Conservation (phyloP, 192 early-diverging fungal genomes). For the Spizellomyces sp. region DNA sequence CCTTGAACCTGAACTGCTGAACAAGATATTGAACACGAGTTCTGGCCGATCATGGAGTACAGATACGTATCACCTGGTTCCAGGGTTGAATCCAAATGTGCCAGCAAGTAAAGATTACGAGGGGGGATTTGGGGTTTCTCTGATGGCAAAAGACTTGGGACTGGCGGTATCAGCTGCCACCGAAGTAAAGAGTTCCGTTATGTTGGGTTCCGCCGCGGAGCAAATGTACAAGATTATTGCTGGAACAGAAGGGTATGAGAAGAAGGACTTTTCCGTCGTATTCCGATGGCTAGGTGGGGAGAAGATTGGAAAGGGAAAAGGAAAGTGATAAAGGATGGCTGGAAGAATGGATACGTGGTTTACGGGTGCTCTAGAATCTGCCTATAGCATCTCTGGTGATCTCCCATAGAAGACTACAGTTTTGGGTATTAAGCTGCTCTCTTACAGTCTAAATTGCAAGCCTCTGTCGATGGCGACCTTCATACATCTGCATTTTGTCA, state of each 20-base stretch:
- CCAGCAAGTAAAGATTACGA: constrained; percentile 79
- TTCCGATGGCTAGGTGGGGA: constrained; percentile 32
- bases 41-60: constrained; percentile 91
- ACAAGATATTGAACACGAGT: constrained; percentile 85
- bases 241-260: constrained; percentile 60
- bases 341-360: no score
- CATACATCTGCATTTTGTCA: no score
- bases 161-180: constrained; percentile 86
- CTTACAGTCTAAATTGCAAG: no score
- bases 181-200: constrained; percentile 66
- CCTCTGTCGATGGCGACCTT: no score
- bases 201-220: constrained; percentile 74
- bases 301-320: neutral
- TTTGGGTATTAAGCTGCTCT: no score
- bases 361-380: no score
- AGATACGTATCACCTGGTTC: constrained; percentile 89
- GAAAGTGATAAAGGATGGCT: no score
- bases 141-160: constrained; percentile 95
- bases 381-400: no score
- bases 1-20: constrained; percentile 83
- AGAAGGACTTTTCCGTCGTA: constrained; percentile 77
- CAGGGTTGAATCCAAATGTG: constrained; percentile 76
- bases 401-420: no score
- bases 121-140: constrained; percentile 84
- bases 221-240: constrained; percentile 83